Base-by-base conservation (phyloP, 805 yeast genomes). In the Metschnikowia peoriensis region DNA sequence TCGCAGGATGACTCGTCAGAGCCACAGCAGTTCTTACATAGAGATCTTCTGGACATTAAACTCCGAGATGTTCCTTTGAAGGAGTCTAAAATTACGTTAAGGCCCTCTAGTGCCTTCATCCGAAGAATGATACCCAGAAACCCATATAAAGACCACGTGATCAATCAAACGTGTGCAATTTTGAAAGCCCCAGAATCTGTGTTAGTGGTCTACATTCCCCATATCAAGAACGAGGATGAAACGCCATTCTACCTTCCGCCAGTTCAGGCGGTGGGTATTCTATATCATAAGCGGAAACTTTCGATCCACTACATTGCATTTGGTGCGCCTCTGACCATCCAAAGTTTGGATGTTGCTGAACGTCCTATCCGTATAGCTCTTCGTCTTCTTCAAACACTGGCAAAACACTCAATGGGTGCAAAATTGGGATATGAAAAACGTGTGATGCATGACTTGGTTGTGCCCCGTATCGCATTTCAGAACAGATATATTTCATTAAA, bases 201-300 rank as follows among this genome's bases (percentile, higher is more conserved):
- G 1, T 66, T 89, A 48, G 82, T 91, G 11, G 79, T 86, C 0
- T 93, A 91, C 67, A 75, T 86, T 1, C 96, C 97, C 0, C 97
- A 92, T 65, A 77, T 91, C 11, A 63, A 73, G 4, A 55, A 63
- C 1, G 69, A 73, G 16, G 86, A 80, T 0, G 86, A 84, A 15
- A 82, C 83, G 47, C 98, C 98, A 5, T 93, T 85, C 64, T 93
- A 93, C 65, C 78, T 93, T n/a, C 98, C 98, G 0, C 84, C 84
- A 5, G 96, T 88, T 1, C 72, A 80, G 54, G 89, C 88, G 0
- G 89, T 93, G 11, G 97, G 89, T 1, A 78, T 93, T 7, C 68
- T 88, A 28, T 79, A 75, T 56, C 75, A 75, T 52, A 60, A 68
- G 6, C 64, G 70, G 6, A 69, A 66, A 12, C 66, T 89, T 16